Evolutionary conservation across 2,329 filamentous ascomycete species (phyloP).

Genomic region (Epichloe bromicola): DNA sequence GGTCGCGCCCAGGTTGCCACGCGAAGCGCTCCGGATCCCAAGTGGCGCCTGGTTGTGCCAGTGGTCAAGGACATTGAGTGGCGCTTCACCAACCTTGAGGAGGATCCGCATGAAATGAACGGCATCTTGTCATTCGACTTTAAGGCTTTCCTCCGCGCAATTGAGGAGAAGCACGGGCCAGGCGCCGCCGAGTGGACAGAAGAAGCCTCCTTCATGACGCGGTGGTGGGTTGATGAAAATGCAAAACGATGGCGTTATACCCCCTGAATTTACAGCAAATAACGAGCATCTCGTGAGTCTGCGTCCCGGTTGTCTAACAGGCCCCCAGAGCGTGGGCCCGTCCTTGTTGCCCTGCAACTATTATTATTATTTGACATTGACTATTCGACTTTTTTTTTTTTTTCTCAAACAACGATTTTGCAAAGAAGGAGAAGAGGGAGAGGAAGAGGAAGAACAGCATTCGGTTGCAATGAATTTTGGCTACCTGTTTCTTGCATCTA

Average conservation of each 20-base stretch:
- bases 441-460: neutral
- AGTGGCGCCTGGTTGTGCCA: conserved; percentile 14
- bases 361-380: neutral
- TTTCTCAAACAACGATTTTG: neutral
- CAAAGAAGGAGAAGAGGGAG: neutral
- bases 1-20: conserved; percentile 13
- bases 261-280: neutral
- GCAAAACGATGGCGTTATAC: conserved; percentile 19
- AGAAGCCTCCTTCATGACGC: conserved; percentile 18
- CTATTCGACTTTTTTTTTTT: neutral
- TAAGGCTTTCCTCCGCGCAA: conserved; percentile 8
- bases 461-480: neutral
- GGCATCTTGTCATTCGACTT: conserved; percentile 15
- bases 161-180: conserved; percentile 12
- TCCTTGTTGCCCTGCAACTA: neutral
- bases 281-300: no score
- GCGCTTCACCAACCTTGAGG: conserved; percentile 16
- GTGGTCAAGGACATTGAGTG: conserved; percentile 17
- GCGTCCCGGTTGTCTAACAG: neutral
- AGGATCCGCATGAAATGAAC: conserved; percentile 17
- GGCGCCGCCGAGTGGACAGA: conserved; percentile 20
- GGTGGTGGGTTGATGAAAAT: conserved; percentile 24
- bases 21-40: conserved; percentile 10
- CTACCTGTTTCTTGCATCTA: neutral
- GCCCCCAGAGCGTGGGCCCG: neutral